Evolutionary conservation across 306 rosid genomes (phyloP).

Genomic region (Prunus salicina): DNA sequence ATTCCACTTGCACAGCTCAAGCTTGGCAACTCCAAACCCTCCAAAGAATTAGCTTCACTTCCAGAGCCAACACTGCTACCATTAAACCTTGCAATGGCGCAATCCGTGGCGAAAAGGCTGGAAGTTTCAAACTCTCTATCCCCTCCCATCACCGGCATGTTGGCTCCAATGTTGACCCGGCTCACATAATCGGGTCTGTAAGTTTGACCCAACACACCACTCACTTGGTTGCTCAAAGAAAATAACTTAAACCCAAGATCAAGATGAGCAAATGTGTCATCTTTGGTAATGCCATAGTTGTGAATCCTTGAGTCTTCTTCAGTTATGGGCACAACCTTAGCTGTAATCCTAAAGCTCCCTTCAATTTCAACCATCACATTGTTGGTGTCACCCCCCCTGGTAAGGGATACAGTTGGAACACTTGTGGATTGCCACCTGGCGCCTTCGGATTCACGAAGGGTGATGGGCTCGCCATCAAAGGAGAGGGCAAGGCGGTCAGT

Average conservation of each 20-base stretch:
- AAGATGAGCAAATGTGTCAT: conserved; percentile 58
- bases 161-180: conserved; percentile 36
- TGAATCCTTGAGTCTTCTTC: conserved; percentile 54
- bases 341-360: conserved; percentile 42
- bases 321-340: conserved; percentile 62
- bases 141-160: conserved; percentile 62
- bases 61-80: neutral
- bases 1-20: conserved; percentile 40
- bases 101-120: conserved; percentile 42
- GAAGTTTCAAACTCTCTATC: conserved; percentile 44
- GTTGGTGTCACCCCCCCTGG: conserved; percentile 30
- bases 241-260: conserved; percentile 65
- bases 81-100: conserved; percentile 43
- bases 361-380: conserved; percentile 39
- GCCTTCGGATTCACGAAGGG: conserved; percentile 32
- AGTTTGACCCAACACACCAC: conserved; percentile 65
- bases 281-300: conserved; percentile 50
- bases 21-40: conserved; percentile 29
- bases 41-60: conserved; percentile 4
- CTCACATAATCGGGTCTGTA: conserved; percentile 48
- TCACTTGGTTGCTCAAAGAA: conserved; percentile 37
- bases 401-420: conserved; percentile 16
- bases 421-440: conserved; percentile 33
- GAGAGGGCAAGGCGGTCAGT: conserved; percentile 35
- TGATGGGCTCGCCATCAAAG: conserved; percentile 34